Percentiles rank a stretch among this genome's conserved stretches.
Evolutionary conservation across 306 rosid species (phyloP).

Genomic region (Castanea mollissima): DNA sequence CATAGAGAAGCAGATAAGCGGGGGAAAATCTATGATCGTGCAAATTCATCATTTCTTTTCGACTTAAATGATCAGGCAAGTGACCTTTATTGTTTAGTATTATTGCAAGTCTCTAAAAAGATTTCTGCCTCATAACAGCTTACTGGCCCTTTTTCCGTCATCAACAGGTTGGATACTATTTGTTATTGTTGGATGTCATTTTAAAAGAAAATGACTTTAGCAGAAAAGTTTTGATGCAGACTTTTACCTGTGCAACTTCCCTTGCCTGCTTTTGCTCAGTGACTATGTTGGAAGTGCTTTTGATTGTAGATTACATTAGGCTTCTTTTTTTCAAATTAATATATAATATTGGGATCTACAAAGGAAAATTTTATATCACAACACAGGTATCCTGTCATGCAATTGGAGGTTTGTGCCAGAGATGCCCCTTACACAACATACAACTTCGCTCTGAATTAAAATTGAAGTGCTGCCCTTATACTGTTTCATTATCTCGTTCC

Average conservation of each 20-base stretch:
- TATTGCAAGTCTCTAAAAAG: background rate
- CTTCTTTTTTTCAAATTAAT: background rate
- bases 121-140: background rate
- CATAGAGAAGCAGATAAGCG: constrained; percentile 97
- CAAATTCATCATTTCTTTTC: constrained; percentile 93
- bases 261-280: background rate
- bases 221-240: background rate
- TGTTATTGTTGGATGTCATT: background rate
- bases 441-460: background rate
- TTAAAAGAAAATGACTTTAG: background rate
- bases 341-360: background rate
- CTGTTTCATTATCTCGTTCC: background rate
- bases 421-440: background rate
- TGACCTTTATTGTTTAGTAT: constrained; percentile 8
- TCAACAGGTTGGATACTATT: background rate
- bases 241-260: background rate
- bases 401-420: background rate
- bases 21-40: constrained; percentile 97
- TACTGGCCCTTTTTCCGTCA: background rate
- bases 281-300: too few relatives aligned
- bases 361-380: background rate
- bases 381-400: background rate
- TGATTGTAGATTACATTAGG: too few relatives aligned
- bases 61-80: constrained; percentile 98
- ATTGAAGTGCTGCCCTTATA: background rate